Base-by-base conservation (phyloP, 2,329 filamentous ascomycete genomes). In the Lachnellula occidentalis region DNA sequence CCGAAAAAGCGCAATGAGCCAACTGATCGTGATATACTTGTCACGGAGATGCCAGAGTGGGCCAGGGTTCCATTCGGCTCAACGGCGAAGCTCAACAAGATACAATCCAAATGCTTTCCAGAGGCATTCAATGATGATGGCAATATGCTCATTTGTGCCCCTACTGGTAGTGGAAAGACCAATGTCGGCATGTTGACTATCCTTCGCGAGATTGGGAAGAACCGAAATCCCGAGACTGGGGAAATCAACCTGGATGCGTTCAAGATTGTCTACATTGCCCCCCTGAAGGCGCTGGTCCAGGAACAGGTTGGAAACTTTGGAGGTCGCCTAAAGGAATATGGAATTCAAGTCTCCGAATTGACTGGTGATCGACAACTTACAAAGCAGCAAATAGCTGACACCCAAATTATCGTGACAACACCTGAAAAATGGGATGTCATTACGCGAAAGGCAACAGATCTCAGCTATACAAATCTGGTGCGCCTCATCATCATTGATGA, bases 381-480 rank as follows among this genome's bases (percentile, higher is more conserved):
- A 19, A 99, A 99, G 73, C 91, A 96, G 71, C 94, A 99, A 76
- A 97, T 99, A 60, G 85, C 92, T 1, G 94, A 99, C 67, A 99
- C 94, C 0, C 92, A 99, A 70, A 86, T 99, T 64, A 99, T 99
- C 64, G 92, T 99, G 56, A 99, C 94, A 0, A 99, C 94, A 0
- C 94, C 94, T 19, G 94, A 99, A 73, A 99, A 99, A 74, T 99
- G 91, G 88, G 94, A 99, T 72, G 92, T 99, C 63, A 96, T 99
- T 64, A 99, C 95, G 5, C 85, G 95, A 73, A 99, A 99, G 73
- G 92, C 92, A 6, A 96, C 92, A 1, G 95, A 99, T 69, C 83
- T 94, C 52, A 95, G 91, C 65, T 99, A 99, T 72, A 99, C 92
- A 15, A 95, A 95, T 65, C 82, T 99, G n/a, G 94, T 99, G 24